phyloP scores from a whole-genome alignment of 2,329 filamentous ascomycete species.

The Amauroascus verrucosus region DNA sequence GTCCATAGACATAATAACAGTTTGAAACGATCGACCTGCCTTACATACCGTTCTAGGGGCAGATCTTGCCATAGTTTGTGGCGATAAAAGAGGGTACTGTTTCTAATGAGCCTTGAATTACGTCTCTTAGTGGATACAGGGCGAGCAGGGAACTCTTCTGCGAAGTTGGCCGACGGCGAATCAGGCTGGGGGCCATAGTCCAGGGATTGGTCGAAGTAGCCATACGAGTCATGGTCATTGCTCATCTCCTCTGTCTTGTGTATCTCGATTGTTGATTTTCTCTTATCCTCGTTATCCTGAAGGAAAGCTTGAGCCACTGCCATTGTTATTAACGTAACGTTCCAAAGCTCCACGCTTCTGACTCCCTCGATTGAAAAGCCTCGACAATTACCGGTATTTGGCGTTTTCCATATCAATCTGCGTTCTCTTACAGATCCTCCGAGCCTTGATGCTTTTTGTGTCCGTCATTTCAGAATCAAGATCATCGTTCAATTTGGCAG shows the following conservation, averaged over 20 bases:
- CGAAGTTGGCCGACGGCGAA: constrained; percentile 3
- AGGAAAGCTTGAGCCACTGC: constrained; percentile 23
- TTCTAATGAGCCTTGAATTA: background rate
- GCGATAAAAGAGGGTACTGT: background rate
- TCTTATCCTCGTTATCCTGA: constrained; percentile 23
- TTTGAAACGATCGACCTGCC: constrained; percentile 20
- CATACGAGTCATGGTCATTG: constrained; percentile 1
- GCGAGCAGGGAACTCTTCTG: constrained; percentile 7
- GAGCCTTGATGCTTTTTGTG: constrained; percentile 15
- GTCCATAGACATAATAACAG: constrained; percentile 24
- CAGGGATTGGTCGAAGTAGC: background rate
- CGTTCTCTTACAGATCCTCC: constrained; percentile 21
- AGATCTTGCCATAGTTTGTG: constrained; percentile 5
- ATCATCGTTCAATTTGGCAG: constrained; percentile 4
- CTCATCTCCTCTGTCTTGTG: background rate
- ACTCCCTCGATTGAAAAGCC: constrained; percentile 21
- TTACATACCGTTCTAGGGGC: constrained; percentile 11
- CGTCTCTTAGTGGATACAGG: background rate
- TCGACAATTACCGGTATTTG: constrained; percentile 25
- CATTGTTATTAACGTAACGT: constrained; percentile 24
- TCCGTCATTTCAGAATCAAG: constrained; percentile 9
- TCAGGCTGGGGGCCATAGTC: background rate
- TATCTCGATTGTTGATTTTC: background rate
- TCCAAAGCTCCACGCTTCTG: constrained; percentile 23
- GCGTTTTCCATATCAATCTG: constrained; percentile 22